Conservation (phyloP, 768 basidiomycete genomes). For the Boletus insuetus region DNA sequence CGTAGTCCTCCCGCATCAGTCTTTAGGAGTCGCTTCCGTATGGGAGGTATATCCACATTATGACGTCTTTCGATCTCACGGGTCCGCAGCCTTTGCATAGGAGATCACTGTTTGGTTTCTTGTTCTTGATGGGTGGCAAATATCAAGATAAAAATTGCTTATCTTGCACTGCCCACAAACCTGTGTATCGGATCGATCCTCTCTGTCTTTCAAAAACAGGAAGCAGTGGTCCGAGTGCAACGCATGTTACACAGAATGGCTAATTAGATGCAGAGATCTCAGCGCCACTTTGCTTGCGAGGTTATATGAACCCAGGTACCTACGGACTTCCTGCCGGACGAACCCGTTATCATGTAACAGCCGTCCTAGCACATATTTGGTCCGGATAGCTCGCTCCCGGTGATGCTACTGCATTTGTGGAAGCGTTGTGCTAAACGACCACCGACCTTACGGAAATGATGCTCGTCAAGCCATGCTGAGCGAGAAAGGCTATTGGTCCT, state of each 20-base stretch:
- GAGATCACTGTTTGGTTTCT: neutral
- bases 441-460: constrained; percentile 36
- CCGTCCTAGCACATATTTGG: constrained; percentile 24
- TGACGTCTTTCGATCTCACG: neutral
- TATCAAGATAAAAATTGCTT: neutral
- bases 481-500: constrained; percentile 33
- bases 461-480: constrained; percentile 33
- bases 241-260: no score
- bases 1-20: neutral
- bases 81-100: neutral
- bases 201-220: no score
- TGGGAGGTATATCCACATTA: neutral
- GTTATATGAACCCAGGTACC: constrained; percentile 4
- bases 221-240: no score
- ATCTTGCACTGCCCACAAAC: neutral
- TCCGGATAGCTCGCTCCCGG: constrained; percentile 29
- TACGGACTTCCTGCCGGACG: constrained; percentile 22
- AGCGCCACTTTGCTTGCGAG: no score
- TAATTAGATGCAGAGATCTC: no score
- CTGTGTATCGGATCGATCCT: constrained; percentile 6
- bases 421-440: constrained; percentile 39
- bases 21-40: no score
- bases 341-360: constrained; percentile 31
- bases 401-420: constrained; percentile 36
- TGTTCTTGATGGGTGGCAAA: neutral